Base-by-base conservation (phyloP, 257 asterid genomes). In the Ophiorrhiza pumila region DNA sequence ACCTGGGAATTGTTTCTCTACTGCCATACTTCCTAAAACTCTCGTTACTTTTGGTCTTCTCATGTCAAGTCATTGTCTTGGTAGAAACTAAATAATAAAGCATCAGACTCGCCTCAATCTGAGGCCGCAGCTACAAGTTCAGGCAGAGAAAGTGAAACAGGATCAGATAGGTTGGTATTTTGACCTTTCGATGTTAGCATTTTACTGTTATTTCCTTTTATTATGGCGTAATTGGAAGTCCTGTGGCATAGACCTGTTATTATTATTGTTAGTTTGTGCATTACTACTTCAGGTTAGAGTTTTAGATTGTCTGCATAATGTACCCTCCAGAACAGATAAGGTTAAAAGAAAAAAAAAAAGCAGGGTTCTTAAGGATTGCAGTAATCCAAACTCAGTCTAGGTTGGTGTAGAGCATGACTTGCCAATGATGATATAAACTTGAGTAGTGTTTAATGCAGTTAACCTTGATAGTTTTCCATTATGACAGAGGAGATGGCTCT, bases 31-130 rank as follows among this genome's bases (percentile, higher is more conserved):
- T 78, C 47, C 42, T 43, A 11, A n/a, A 59, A n/a, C 23, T 73
- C 27, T 53, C 34, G 68, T 66, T 23, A 4, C 25, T 52, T 75
- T 71, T 76, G 37, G 27, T 27, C 53, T 56, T 83, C 83, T 86
- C 62, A 89, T 72, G 50, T 31, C 15, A 42, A 56, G 58, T 65
- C 22, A 45, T 81, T 78, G 45, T 81, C 67, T 80, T 86, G 75
- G 53, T 73, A 95, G 99, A 95, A 92, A 90, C 86, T 92, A 42
- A 82, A 88, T 62, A 87, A 77, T 76, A 97, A 80, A 63, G 82
- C 81, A 71, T 80, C 85, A 55, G 73, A 76, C 68, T 79, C 68
- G 43, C 59, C 76, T 81, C 84, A 89, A 69, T 60, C 82, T 4
- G 91, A 82, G 71, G 81, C 93, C 57, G 67, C 85, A 45, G 80